These are phyloP conservation scores for Chrysosporium keratinophilum DNA, from an alignment of 2,329 filamentous ascomycete genomes.

Conservation along the genomic window DNA sequence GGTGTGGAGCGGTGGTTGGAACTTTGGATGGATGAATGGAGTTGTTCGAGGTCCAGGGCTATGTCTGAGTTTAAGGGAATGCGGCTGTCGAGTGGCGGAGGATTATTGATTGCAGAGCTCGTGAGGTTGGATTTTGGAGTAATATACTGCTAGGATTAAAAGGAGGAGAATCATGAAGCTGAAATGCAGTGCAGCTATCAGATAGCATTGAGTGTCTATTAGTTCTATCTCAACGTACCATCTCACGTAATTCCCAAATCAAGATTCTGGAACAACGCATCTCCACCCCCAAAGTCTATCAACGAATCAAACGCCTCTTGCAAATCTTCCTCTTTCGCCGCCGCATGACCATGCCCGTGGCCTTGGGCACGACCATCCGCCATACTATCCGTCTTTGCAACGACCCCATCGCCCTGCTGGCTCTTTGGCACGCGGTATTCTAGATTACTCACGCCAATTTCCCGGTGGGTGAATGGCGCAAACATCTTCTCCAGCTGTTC, in stretches of 20 bases:
- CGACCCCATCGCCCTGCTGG: not conserved
- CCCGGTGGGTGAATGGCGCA: not conserved
- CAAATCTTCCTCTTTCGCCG: not conserved
- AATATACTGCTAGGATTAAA: too few relatives aligned
- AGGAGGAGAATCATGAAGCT: not conserved
- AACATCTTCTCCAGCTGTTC: conserved; percentile 13
- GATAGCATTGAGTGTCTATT: not conserved
- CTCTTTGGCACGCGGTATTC: not conserved
- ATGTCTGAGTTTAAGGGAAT: too few relatives aligned
- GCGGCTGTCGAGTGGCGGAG: too few relatives aligned
- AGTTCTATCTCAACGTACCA: not conserved
- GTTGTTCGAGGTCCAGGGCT: not conserved
- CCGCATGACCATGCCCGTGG: not conserved
- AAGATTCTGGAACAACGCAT: conserved; percentile 5
- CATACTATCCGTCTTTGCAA: not conserved
- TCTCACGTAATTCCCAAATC: not conserved
- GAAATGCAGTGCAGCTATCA: not conserved
- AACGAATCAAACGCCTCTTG: conserved; percentile 10
- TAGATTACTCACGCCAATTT: not conserved
- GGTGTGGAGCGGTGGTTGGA: too few relatives aligned
- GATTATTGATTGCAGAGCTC: too few relatives aligned
- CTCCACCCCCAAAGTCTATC: conserved; percentile 11
- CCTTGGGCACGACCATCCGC: not conserved
- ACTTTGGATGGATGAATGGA: not conserved
- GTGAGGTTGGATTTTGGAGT: too few relatives aligned